Percentiles rank a stretch among this genome's conserved stretches.
phyloP scores from a whole-genome alignment of 306 rosid species.

The Citrullus mucosospermus region DNA sequence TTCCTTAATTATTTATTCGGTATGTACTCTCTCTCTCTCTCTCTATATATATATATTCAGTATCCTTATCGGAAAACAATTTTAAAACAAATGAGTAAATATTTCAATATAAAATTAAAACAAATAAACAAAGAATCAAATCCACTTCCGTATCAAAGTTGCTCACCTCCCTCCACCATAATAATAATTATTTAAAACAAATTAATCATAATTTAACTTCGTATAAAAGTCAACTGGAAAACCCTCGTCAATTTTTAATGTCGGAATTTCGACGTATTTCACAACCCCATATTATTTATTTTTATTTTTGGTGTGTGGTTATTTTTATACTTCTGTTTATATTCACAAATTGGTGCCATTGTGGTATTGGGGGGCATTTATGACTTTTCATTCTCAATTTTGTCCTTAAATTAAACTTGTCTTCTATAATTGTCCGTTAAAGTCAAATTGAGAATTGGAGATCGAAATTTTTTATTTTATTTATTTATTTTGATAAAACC shows the following conservation, averaged over 20 bases:
- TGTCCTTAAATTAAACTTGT: not conserved
- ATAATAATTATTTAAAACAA: not conserved
- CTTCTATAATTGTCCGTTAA: not conserved
- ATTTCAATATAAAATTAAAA: not conserved
- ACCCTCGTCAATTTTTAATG: not conserved
- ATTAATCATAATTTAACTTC: not conserved
- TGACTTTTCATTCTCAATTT: not conserved
- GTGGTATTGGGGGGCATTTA: not conserved
- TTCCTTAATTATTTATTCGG: not conserved
- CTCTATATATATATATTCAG: not conserved
- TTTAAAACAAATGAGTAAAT: not conserved
- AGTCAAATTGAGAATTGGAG: no score
- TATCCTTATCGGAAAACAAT: not conserved
- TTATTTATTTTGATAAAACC: no score
- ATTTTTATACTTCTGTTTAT: not conserved
- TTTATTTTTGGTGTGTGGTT: not conserved
- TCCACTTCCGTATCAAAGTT: constrained; percentile 7
- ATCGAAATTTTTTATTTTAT: no score
- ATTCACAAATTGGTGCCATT: not conserved
- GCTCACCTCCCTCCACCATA: not conserved
- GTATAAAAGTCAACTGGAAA: not conserved
- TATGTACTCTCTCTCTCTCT: not conserved
- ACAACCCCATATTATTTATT: not conserved
- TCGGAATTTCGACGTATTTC: not conserved
- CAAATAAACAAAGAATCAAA: not conserved